phyloP scores from a whole-genome alignment of 257 asterid genomes.

The Lycium ferocissimum region DNA sequence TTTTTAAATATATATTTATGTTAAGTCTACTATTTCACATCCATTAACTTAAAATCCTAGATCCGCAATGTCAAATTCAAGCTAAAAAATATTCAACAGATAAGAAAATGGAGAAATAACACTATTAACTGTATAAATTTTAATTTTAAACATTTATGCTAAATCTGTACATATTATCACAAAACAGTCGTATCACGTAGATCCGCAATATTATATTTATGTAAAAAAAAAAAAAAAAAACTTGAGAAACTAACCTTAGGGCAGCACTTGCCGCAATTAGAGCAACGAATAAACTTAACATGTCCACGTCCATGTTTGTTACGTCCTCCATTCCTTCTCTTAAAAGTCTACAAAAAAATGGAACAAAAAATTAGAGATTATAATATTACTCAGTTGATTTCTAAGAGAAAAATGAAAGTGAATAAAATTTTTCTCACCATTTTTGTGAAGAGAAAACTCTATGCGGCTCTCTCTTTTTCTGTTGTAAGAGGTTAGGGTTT shows the following conservation, averaged over 20 bases:
- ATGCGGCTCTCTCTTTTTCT: too few relatives aligned
- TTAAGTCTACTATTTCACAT: too few relatives aligned
- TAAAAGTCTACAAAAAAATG: constrained; percentile 56
- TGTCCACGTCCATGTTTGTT: constrained; percentile 84
- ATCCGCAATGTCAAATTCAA: too few relatives aligned
- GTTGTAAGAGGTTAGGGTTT: background rate
- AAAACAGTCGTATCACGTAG: too few relatives aligned
- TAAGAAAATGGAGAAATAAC: too few relatives aligned
- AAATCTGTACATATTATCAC: too few relatives aligned
- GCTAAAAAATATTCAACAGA: too few relatives aligned
- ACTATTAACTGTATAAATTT: too few relatives aligned
- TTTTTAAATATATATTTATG: too few relatives aligned
- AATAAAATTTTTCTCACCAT: constrained; percentile 23
- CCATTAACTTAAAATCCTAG: too few relatives aligned
- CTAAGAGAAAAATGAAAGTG: background rate
- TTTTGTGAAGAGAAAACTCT: background rate
- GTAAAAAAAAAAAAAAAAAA: background rate
- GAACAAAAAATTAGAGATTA: background rate
- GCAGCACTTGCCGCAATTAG: constrained; percentile 80
- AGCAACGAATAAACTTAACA: constrained; percentile 69
- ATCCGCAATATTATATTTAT: background rate
- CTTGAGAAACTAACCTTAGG: constrained; percentile 54
- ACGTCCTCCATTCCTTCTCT: constrained; percentile 77
- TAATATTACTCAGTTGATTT: background rate
- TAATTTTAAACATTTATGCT: too few relatives aligned